Conservation (phyloP, 2,329 filamentous ascomycete genomes). For the Blastomyces percursus region DNA sequence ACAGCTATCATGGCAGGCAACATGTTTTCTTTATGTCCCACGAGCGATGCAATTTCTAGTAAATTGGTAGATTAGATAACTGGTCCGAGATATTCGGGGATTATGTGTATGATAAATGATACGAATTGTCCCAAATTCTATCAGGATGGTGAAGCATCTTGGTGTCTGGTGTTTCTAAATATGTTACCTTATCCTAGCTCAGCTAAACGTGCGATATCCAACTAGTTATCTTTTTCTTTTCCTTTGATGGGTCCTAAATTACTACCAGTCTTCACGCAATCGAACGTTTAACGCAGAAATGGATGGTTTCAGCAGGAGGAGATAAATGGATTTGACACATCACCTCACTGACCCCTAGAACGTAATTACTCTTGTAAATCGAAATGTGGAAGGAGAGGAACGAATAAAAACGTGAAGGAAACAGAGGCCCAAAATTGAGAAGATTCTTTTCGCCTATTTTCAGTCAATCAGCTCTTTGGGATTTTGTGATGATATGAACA, state of each 20-base stretch:
- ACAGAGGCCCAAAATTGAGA: neutral
- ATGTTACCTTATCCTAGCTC: neutral
- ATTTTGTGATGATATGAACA: neutral
- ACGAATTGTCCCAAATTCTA: neutral
- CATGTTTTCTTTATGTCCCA: neutral
- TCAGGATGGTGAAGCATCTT: neutral
- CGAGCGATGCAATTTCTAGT: neutral
- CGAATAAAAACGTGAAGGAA: neutral
- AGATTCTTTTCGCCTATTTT: neutral
- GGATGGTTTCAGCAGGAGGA: neutral
- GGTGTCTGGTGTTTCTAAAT: neutral
- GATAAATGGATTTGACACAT: neutral
- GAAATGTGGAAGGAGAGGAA: neutral
- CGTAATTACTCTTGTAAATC: neutral
- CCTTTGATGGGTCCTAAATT: neutral
- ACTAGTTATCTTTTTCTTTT: neutral
- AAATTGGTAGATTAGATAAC: neutral
- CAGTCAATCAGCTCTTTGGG: conserved; percentile 2
- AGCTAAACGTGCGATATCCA: neutral
- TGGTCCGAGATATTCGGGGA: neutral
- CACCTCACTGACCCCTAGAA: neutral
- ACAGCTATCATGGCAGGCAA: neutral
- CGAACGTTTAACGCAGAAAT: neutral
- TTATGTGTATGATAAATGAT: neutral
- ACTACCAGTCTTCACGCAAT: neutral